A percentile compares a stretch with the other conserved stretches of the same genome.
These are phyloP conservation scores for Populus deltoides DNA, from an alignment of 345 rosid species.

Conservation along the genomic window DNA sequence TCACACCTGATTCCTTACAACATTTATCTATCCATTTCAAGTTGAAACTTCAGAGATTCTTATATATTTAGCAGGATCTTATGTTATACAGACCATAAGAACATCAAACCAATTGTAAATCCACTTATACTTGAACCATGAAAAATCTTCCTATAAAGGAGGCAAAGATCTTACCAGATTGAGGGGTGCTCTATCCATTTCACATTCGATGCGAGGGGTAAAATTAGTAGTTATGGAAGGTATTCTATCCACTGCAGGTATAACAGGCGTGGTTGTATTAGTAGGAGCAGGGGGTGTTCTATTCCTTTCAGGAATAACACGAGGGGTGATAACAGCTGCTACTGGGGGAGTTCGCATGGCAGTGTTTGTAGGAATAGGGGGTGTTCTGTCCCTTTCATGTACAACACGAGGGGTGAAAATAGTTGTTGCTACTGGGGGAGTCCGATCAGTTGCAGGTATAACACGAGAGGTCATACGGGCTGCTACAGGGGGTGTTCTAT, in stretches of 20 bases:
- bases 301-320: too few species aligned
- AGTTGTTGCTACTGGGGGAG: too few species aligned
- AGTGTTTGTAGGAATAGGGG: too few species aligned
- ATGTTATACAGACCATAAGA: conserved; percentile 13
- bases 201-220: conserved; percentile 6
- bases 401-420: background rate
- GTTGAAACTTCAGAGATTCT: background rate
- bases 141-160: background rate
- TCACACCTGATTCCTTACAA: background rate
- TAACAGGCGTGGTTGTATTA: too few species aligned
- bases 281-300: too few species aligned
- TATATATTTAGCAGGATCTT: background rate
- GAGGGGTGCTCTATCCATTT: conserved; percentile 10
- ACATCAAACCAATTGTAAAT: conserved; percentile 1
- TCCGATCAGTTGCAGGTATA: too few species aligned
- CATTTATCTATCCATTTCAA: background rate
- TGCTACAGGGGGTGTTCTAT: background rate
- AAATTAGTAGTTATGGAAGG: conserved; percentile 3
- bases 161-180: conserved; percentile 21
- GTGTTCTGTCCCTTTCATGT: too few species aligned
- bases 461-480: too few species aligned
- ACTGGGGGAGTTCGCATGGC: background rate
- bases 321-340: conserved; percentile 17
- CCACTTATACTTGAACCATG: background rate
- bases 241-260: background rate